Evolutionary conservation across 257 asterid genomes (phyloP).

Genomic region (Nicotiana benthamiana): DNA sequence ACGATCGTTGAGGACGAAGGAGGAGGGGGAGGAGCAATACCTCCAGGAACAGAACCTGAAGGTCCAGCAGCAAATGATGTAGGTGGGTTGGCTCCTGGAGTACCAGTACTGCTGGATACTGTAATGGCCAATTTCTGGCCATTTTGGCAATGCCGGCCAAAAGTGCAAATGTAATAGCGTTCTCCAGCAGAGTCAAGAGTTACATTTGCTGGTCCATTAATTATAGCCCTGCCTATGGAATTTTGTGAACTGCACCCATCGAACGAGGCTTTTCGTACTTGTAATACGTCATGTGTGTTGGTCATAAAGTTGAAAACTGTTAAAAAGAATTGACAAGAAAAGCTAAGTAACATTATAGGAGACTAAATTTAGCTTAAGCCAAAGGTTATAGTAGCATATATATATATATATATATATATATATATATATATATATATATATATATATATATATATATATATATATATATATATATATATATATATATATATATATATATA

Average conservation of each 20-base stretch:
- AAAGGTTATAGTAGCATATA: no score
- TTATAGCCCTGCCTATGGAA: slow-evolving; percentile 18
- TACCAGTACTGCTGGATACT: slow-evolving; percentile 13
- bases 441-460: no score
- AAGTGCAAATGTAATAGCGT: slow-evolving; percentile 39
- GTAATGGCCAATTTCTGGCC: slow-evolving; percentile 39
- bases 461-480: no score
- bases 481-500: no score
- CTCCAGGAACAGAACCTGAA: background rate
- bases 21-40: background rate
- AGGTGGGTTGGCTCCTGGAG: slow-evolving; percentile 28
- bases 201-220: slow-evolving; percentile 32
- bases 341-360: background rate
- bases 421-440: no score
- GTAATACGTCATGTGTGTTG: slow-evolving; percentile 27
- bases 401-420: no score
- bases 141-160: slow-evolving; percentile 31
- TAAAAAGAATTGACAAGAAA: background rate
- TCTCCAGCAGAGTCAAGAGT: slow-evolving; percentile 32
- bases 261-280: slow-evolving; percentile 33
- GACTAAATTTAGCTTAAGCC: background rate
- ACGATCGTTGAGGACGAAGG: background rate
- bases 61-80: slow-evolving; percentile 8
- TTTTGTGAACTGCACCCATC: slow-evolving; percentile 30
- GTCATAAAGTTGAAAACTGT: slow-evolving; percentile 35